These are phyloP conservation scores for Tolypocladium endophyticum DNA, from an alignment of 2,329 filamentous ascomycete genomes.

Conservation along the genomic window DNA sequence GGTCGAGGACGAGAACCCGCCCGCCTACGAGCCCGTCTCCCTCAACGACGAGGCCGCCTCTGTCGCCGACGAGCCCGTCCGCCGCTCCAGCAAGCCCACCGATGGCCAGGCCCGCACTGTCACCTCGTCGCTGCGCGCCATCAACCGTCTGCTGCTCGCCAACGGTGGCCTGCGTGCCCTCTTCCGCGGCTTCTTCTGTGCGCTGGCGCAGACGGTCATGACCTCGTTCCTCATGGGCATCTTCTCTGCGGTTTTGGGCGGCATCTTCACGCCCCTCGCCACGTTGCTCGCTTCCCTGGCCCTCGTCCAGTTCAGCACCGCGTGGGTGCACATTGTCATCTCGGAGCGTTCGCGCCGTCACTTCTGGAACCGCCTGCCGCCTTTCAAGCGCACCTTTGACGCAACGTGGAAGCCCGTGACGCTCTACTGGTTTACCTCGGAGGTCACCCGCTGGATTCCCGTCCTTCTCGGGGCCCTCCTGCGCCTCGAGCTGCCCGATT, in stretches of 20 bases:
- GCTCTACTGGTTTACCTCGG: slow-evolving; percentile 47
- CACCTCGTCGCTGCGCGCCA: slow-evolving; percentile 40
- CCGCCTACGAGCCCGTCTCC: slow-evolving; percentile 41
- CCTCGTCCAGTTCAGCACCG: slow-evolving; percentile 58
- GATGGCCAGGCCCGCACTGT: slow-evolving; percentile 26
- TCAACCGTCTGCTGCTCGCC: slow-evolving; percentile 44
- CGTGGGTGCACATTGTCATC: slow-evolving; percentile 83
- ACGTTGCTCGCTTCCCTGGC: slow-evolving; percentile 48
- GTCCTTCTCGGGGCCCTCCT: slow-evolving; percentile 29
- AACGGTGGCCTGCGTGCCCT: slow-evolving; percentile 53
- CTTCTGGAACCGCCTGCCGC: slow-evolving; percentile 61
- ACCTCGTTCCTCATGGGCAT: slow-evolving; percentile 28
- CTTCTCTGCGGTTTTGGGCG: slow-evolving; percentile 32
- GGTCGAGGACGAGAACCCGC: slow-evolving; percentile 46
- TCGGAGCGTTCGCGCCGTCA: slow-evolving; percentile 51
- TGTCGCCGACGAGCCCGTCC: slow-evolving; percentile 18
- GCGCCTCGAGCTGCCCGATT: slow-evolving; percentile 28
- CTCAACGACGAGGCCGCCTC: slow-evolving; percentile 27
- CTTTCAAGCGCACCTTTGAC: slow-evolving; percentile 51
- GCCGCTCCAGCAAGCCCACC: slow-evolving; percentile 22
- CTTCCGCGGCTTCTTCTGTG: slow-evolving; percentile 57
- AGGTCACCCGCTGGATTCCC: slow-evolving; percentile 38
- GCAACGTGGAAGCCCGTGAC: slow-evolving; percentile 60
- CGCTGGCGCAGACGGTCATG: slow-evolving; percentile 26
- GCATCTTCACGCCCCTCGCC: slow-evolving; percentile 27